A percentile compares a stretch with the other conserved stretches of the same genome.
Evolutionary conservation across 2,329 filamentous ascomycete genomes (phyloP).

Genomic region (Beauveria sp.): DNA sequence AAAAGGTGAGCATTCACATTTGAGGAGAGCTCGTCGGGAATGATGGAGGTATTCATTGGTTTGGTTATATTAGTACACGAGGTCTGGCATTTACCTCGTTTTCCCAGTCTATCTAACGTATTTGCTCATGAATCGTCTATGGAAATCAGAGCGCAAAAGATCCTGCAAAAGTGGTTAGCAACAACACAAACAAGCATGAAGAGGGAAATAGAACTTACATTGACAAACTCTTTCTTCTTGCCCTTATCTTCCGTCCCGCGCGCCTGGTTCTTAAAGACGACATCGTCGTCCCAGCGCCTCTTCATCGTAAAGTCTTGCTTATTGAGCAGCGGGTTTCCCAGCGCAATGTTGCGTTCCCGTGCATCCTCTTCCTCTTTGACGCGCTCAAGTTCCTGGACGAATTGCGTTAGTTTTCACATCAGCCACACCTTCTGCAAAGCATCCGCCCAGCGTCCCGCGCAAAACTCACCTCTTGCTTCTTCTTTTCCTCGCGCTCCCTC

Average conservation of each 20-base stretch:
- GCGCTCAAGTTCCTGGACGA: conserved; percentile 62
- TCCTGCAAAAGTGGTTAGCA: conserved; percentile 46
- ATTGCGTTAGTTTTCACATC: conserved; percentile 8
- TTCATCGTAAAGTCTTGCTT: conserved; percentile 85
- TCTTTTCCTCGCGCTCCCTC: conserved; percentile 51
- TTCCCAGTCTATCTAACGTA: conserved; percentile 43
- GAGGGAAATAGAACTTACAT: conserved; percentile 48
- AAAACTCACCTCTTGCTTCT: conserved; percentile 28
- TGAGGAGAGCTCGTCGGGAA: not conserved
- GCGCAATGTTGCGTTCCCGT: conserved; percentile 79
- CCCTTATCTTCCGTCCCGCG: conserved; percentile 87
- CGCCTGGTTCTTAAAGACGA: conserved; percentile 98
- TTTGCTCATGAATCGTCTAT: conserved; percentile 89
- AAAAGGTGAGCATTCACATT: not conserved
- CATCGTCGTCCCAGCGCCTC: conserved; percentile 93
- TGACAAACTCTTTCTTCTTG: conserved; percentile 91
- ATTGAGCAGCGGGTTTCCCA: conserved; percentile 88
- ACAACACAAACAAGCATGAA: not conserved
- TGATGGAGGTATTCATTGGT: conserved; percentile 14
- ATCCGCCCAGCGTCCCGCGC: not conserved
- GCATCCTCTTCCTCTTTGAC: conserved; percentile 76
- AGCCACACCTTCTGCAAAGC: too few species aligned
- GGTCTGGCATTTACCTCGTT: not conserved
- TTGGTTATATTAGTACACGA: conserved; percentile 21
- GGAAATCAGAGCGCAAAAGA: conserved; percentile 88